A percentile compares a stretch with the other conserved stretches of the same genome.
phyloP scores from a whole-genome alignment of 2,329 filamentous ascomycete species.

The Metarhizium sp. region DNA sequence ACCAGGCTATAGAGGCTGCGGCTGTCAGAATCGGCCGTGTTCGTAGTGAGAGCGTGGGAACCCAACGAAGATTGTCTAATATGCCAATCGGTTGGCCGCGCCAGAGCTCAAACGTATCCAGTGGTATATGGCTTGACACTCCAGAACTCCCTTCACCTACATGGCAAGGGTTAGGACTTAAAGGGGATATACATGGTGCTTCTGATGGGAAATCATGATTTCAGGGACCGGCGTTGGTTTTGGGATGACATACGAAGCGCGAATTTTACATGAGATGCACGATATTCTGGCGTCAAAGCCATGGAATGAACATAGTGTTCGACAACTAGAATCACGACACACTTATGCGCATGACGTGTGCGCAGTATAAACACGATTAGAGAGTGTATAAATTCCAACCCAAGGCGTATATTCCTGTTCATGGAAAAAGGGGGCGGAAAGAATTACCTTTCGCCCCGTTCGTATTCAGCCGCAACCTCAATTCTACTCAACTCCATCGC shows the following conservation, averaged over 20 bases:
- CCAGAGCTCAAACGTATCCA: not conserved
- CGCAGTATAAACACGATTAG: not conserved
- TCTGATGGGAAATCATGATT: not conserved
- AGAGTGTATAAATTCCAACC: not conserved
- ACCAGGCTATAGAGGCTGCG: conserved; percentile 7
- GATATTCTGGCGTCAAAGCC: not conserved
- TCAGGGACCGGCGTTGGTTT: not conserved
- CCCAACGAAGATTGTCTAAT: conserved; percentile 19
- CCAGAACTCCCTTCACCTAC: not conserved
- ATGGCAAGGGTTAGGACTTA: not conserved
- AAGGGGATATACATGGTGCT: not conserved
- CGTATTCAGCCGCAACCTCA: not conserved
- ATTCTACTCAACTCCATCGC: not conserved
- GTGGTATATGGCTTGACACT: not conserved
- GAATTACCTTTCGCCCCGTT: not conserved
- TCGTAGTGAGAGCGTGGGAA: conserved; percentile 10
- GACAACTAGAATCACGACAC: not conserved
- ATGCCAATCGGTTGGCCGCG: conserved; percentile 29
- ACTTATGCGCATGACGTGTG: not conserved
- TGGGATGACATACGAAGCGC: not conserved
- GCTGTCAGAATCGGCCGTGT: conserved; percentile 11
- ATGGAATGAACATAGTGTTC: not conserved
- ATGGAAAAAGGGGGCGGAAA: too few relatives aligned
- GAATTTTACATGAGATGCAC: not conserved
- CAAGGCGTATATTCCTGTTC: too few relatives aligned